phyloP scores from a whole-genome alignment of 2,329 filamentous ascomycete species.

The Hymenoscyphus fraxineus region DNA sequence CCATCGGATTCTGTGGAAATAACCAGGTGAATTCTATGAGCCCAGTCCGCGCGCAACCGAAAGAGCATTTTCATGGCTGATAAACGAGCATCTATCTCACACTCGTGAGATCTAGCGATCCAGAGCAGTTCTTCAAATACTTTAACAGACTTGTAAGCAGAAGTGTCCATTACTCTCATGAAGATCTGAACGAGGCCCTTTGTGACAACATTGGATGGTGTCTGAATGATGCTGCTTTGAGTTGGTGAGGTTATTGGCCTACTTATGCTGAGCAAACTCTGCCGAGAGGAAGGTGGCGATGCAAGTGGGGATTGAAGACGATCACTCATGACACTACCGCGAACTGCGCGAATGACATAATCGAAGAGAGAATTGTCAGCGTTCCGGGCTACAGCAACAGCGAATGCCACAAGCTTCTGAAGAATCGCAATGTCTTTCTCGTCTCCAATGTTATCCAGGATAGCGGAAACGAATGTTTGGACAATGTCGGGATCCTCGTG shows the following conservation, averaged over 20 bases:
- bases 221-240: slow-evolving; percentile 34
- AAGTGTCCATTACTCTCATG: slow-evolving; percentile 64
- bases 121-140: slow-evolving; percentile 61
- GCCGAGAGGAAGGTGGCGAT: slow-evolving; percentile 29
- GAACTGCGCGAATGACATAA: slow-evolving; percentile 51
- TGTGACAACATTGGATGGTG: slow-evolving; percentile 66
- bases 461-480: slow-evolving; percentile 54
- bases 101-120: slow-evolving; percentile 56
- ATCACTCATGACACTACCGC: slow-evolving; percentile 48
- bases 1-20: slow-evolving; percentile 67
- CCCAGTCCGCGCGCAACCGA: slow-evolving; percentile 77
- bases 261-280: slow-evolving; percentile 22
- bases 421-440: slow-evolving; percentile 65
- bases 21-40: slow-evolving; percentile 70
- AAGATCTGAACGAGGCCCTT: slow-evolving; percentile 73
- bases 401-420: slow-evolving; percentile 60
- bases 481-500: slow-evolving; percentile 56
- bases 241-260: slow-evolving; percentile 17
- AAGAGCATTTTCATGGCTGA: slow-evolving; percentile 76
- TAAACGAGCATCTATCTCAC: slow-evolving; percentile 66
- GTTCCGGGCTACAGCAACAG: slow-evolving; percentile 60
- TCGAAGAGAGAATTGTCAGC: slow-evolving; percentile 57
- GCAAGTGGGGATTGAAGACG: slow-evolving; percentile 40
- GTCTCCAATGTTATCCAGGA: slow-evolving; percentile 57
- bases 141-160: slow-evolving; percentile 59